Base-by-base conservation (phyloP, 805 yeast species). In the Starmerella kuoi region DNA sequence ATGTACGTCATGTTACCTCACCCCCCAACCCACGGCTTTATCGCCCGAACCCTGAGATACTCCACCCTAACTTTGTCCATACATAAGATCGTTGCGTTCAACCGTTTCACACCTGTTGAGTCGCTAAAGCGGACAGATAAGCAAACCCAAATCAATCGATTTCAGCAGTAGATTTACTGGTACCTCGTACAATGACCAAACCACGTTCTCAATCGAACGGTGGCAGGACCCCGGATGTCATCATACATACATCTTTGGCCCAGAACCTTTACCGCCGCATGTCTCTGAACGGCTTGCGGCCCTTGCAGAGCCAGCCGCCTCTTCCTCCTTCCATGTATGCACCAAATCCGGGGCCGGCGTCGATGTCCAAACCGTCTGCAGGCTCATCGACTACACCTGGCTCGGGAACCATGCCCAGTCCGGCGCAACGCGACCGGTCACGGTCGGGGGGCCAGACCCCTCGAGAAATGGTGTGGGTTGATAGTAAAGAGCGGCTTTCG, bases 391-490 rank as follows among this genome's bases (percentile, higher is more conserved):
- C 20, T 4, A 20, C n/a, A 7, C 19, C 28, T 7, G 26, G 9
- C 20, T 9, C 38, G 14, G 7, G 14, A 4, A 15, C 40, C 12
- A 26, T 23, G 22, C 31, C 39, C 20, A 34, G 35, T 23, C 17
- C 40, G 20, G 37, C 37, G 19, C 7, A 15, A 8, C 47, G 41
- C 37, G 46, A 40, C 31, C 31, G 47, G 31, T 26, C 48, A 41
- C 41, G 23, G 23, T 27, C 47, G 19, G 37, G 47, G 6, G 52
- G 53, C 12, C 47, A 50, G 18, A 49, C 54, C 12, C 55, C 54
- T 23, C 42, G 53, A 12, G 57, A 54, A 26, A 46, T 51, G 47
- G 55, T 53, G 20, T 46, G 51, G 43, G 57, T 54, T 14, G 55
- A 53, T 32, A 44, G 49, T 45, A 54, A 54, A 38, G 57, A 54